Base-by-base conservation (phyloP, 2,329 filamentous ascomycete species). In the Zymoseptoria tritici region DNA sequence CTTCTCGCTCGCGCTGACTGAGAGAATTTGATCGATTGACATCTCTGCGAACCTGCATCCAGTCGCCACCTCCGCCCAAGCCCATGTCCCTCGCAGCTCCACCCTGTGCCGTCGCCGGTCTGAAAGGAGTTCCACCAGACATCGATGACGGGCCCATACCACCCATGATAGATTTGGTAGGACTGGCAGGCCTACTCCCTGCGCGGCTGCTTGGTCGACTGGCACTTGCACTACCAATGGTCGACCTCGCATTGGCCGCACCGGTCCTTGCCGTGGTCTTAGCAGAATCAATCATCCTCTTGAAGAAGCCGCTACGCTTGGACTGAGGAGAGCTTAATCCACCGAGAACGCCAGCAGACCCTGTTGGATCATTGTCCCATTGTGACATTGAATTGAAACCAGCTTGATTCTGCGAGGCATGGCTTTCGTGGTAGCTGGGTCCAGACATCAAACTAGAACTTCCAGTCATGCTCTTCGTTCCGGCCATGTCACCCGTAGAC, bases 41-140 rank as follows among this genome's bases (percentile, higher is more conserved):
- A 74, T 99, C 95, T 52, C 94, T 85, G 42, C 94, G 88, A 21
- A 97, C 91, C 73, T 97, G 92, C n/a, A 99, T 91, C 92, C 94
- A 99, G 72, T 97, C 93, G 13, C 89, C 82, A 1, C 80, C 78
- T 59, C 75, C 78, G 67, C 77, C 82, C 6, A 88, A 74, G 2
- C 88, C 90, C 82, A 88, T 88, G 19, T 95, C 91, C 58, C 83
- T 82, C 13, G 85, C 82, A 4, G 81, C 76, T 70, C 61, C 57
- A 5, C 66, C 66, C 26, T 62, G 59, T 20, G 68, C 62, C 6
- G 70, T 72, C 9, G 54, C 63, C 7, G 70, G 68, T 16, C 67
- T 57, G n/a, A 67, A 62, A 42, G 67, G 62, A 46, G 67, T 72
- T 0, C 81, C 81, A 20, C 83, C 82, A 49, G 81, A 77, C 54